Percentiles rank a stretch among this genome's conserved stretches.
phyloP scores from a whole-genome alignment of 1,139 yeast species.

The Magnusiomyces magnusii region DNA sequence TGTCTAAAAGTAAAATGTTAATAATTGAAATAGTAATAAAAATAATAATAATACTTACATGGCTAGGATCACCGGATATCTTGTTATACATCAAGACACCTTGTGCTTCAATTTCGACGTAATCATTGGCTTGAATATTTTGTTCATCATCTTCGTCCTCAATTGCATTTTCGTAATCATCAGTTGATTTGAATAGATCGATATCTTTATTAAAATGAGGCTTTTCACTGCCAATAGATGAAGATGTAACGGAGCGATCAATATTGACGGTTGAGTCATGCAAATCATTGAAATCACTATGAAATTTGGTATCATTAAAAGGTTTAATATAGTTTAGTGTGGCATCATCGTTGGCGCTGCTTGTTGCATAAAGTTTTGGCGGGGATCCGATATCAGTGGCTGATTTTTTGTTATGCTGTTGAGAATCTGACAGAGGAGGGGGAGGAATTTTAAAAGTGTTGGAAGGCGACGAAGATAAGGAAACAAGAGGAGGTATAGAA shows the following conservation, averaged over 20 bases:
- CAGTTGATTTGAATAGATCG: neutral
- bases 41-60: too few species aligned
- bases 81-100: conserved; percentile 83
- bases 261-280: neutral
- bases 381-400: neutral
- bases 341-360: neutral
- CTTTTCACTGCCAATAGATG: neutral
- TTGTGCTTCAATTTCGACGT: conserved; percentile 76
- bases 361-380: neutral
- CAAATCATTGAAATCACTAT: neutral
- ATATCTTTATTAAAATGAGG: neutral
- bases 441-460: neutral
- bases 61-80: conserved; percentile 54
- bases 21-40: too few species aligned
- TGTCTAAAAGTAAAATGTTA: conserved; percentile 34
- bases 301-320: neutral
- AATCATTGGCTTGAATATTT: conserved; percentile 1
- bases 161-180: neutral
- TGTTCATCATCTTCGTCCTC: neutral
- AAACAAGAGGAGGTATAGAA: neutral
- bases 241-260: neutral
- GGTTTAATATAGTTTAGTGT: neutral
- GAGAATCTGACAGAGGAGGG: neutral
- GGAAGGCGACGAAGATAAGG: neutral
- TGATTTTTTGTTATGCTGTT: neutral